Percentiles rank a stretch among this genome's conserved stretches.
Evolutionary conservation across 2,329 filamentous ascomycete species (phyloP).

Genomic region (Orbilia javanica): DNA sequence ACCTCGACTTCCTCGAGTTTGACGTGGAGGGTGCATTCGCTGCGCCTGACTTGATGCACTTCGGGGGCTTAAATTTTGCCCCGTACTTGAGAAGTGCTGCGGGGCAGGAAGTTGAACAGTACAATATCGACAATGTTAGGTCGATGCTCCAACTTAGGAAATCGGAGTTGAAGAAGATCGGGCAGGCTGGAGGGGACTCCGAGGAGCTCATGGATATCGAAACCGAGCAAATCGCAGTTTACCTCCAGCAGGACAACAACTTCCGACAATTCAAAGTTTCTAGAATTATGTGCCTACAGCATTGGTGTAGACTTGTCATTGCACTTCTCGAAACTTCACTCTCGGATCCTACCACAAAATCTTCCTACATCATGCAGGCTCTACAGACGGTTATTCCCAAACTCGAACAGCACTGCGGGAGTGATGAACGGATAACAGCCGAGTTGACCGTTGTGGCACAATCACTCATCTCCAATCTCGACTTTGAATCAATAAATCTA

Average conservation of each 20-base stretch:
- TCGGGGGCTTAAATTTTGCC: conserved; percentile 60
- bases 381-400: conserved; percentile 90
- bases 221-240: conserved; percentile 73
- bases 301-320: conserved; percentile 87
- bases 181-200: conserved; percentile 69
- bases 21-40: conserved; percentile 67
- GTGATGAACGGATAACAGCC: conserved; percentile 72
- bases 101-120: conserved; percentile 66
- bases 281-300: conserved; percentile 77
- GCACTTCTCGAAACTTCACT: conserved; percentile 86
- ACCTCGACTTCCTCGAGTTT: conserved; percentile 89
- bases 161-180: conserved; percentile 71
- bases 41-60: conserved; percentile 56
- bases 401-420: conserved; percentile 80
- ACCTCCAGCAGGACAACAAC: conserved; percentile 72
- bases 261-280: conserved; percentile 63
- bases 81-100: conserved; percentile 61
- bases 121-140: conserved; percentile 77
- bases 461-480: conserved; percentile 64
- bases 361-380: conserved; percentile 84
- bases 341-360: conserved; percentile 78
- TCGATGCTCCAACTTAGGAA: conserved; percentile 80
- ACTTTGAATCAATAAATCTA: conserved; percentile 64
- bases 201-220: conserved; percentile 70
- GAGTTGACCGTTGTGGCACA: conserved; percentile 64